Base-by-base conservation (phyloP, 192 early-diverging fungal species). In the Umbelopsis ramanniana region DNA sequence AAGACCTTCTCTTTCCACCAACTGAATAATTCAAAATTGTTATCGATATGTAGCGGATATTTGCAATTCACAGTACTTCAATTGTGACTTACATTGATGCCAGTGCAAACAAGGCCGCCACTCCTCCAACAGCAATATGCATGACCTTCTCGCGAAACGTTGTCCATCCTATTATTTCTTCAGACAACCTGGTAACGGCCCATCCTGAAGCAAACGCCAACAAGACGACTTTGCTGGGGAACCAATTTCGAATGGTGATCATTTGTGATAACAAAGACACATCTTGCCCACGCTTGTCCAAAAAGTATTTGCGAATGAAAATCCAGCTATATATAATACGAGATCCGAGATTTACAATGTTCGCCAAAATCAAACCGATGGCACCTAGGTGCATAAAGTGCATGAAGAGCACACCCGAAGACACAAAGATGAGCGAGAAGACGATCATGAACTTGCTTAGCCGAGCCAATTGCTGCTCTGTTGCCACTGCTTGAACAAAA, bases 401-500 rank as follows among this genome's bases (percentile, higher is more conserved):
- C 74, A 96, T 90, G 66, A 89, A 83, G 24, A 91, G 52, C 9
- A 88, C 80, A 0, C 90, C 90, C 5, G 85, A 72, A 0, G 70
- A 50, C 48, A 90, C 88, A 77, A 96, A 98, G 4, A 83, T 81
- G 0, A 75, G 79, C 26, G 94, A 93, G 75, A 92, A 93, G 3
- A 54, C 82, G 23, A 92, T 84, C 93, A 97, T 93, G 84, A 86
- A 93, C 15, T 81, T 70, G 67, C 89, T 94, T 45, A 93, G 83
- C 21, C 72, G 50, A 6, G 78, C 38, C 11, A 99, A 79, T 55
- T 90, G 87, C 2, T 76, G 71, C 46, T 86, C 79, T 6, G 91
- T 81, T 0, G 91, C 97, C 21, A 95, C 93, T 3, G 91, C 93
- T 72, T 96, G 94, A 21, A 97, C 86, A 79, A 96, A 98, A 1